phyloP scores from a whole-genome alignment of 441 rosid species.

The Capsella rubella region DNA sequence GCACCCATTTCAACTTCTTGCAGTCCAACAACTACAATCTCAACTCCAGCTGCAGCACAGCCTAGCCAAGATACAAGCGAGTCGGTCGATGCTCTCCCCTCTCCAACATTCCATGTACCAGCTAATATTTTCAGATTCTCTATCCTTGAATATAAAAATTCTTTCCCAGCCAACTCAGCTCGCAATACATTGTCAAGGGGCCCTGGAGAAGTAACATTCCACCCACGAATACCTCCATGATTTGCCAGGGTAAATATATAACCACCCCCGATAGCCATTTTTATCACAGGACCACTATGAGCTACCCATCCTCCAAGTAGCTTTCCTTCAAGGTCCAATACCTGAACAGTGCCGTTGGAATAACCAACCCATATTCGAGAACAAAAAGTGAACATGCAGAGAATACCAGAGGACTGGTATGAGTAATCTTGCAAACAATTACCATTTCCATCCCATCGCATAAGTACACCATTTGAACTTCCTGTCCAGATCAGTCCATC shows the following conservation, averaged over 20 bases:
- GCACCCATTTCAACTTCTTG: slow-evolving; percentile 91
- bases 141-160: slow-evolving; percentile 60
- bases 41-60: slow-evolving; percentile 68
- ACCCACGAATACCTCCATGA: slow-evolving; percentile 82
- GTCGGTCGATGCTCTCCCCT: slow-evolving; percentile 64
- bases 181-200: slow-evolving; percentile 65
- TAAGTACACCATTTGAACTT: slow-evolving; percentile 63
- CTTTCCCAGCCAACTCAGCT: slow-evolving; percentile 62
- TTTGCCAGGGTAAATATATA: slow-evolving; percentile 70
- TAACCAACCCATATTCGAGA: slow-evolving; percentile 70
- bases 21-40: slow-evolving; percentile 69
- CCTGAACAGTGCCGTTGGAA: slow-evolving; percentile 63
- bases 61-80: slow-evolving; percentile 69
- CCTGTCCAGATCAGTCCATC: slow-evolving; percentile 76
- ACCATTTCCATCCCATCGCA: slow-evolving; percentile 75
- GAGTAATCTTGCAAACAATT: slow-evolving; percentile 63
- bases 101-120: slow-evolving; percentile 81
- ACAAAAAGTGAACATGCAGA: slow-evolving; percentile 67
- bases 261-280: slow-evolving; percentile 63
- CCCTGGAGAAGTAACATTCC: slow-evolving; percentile 76
- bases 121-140: slow-evolving; percentile 61
- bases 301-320: slow-evolving; percentile 70
- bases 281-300: slow-evolving; percentile 68
- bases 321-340: slow-evolving; percentile 71
- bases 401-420: slow-evolving; percentile 60